Evolutionary conservation across 1,139 yeast genomes (phyloP).

Genomic region (Hemisphaericaspora subhashii): DNA sequence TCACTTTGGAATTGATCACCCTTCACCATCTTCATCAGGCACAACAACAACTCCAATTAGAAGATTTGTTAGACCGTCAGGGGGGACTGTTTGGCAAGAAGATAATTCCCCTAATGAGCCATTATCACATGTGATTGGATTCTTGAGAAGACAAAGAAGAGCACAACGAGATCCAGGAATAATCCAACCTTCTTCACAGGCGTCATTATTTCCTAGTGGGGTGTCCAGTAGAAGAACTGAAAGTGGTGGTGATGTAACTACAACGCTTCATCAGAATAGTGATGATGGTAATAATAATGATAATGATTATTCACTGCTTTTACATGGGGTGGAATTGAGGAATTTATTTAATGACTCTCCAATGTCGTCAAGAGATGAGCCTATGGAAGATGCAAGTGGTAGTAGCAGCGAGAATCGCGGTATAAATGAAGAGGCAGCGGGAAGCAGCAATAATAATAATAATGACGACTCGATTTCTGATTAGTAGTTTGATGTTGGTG

Average conservation of each 20-base stretch:
- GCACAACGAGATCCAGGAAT: slow-evolving; percentile 7
- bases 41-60: slow-evolving; percentile 10
- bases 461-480: too few species aligned
- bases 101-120: slow-evolving; percentile 13
- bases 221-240: slow-evolving; percentile 53
- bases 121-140: slow-evolving; percentile 27
- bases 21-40: too few species aligned
- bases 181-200: slow-evolving; percentile 6
- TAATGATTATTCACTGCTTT: neutral
- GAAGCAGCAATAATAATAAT: too few species aligned
- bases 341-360: slow-evolving; percentile 3
- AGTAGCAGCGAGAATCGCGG: neutral
- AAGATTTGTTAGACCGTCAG: slow-evolving; percentile 16
- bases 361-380: neutral
- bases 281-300: neutral
- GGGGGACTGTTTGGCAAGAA: slow-evolving; percentile 11
- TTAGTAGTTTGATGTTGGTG: too few species aligned
- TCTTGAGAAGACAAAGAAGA: slow-evolving; percentile 19
- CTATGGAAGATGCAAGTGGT: neutral
- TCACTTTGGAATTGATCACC: neutral
- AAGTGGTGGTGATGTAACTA: slow-evolving; percentile 46
- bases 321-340: slow-evolving; percentile 3
- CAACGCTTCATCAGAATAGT: slow-evolving; percentile 9
- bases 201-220: slow-evolving; percentile 46
- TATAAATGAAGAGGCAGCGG: too few species aligned